Evolutionary conservation across 2,329 filamentous ascomycete genomes (phyloP).

Genomic region (Fusarium sacchari): DNA sequence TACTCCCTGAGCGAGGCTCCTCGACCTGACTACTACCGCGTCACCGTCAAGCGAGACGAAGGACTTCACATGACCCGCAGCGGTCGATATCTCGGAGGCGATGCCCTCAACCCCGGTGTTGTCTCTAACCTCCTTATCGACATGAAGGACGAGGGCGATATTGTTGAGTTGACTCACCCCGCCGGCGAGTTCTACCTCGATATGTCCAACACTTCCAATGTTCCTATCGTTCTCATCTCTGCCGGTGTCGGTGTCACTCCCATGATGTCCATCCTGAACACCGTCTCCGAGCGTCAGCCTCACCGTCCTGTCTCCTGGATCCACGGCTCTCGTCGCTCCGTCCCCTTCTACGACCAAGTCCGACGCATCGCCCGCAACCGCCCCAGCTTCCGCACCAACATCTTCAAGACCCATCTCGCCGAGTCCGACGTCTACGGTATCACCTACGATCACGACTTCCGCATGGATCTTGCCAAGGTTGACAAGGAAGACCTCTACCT

Average conservation of each 20-base stretch:
- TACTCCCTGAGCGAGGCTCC: constrained; percentile 78
- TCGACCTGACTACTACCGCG: constrained; percentile 70
- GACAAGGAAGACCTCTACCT: constrained; percentile 58
- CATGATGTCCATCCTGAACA: constrained; percentile 69
- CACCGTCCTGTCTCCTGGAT: constrained; percentile 66
- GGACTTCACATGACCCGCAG: constrained; percentile 56
- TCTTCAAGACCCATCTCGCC: constrained; percentile 61
- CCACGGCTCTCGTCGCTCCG: constrained; percentile 63
- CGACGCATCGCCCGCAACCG: constrained; percentile 54
- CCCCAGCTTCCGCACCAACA: constrained; percentile 51
- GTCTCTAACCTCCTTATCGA: constrained; percentile 77
- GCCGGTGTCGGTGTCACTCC: constrained; percentile 70
- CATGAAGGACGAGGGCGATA: constrained; percentile 67
- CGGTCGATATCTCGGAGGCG: constrained; percentile 38
- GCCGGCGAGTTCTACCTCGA: constrained; percentile 69
- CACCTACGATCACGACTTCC: constrained; percentile 55
- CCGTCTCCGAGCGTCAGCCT: constrained; percentile 56
- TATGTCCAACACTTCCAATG: constrained; percentile 48
- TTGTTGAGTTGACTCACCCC: constrained; percentile 73
- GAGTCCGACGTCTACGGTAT: constrained; percentile 56
- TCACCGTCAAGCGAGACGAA: constrained; percentile 75
- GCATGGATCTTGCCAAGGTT: constrained; percentile 58
- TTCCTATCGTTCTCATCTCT: constrained; percentile 67
- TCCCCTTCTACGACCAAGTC: constrained; percentile 66
- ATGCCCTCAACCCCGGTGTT: constrained; percentile 65